phyloP scores from a whole-genome alignment of 352 stramenopile species.

The Phytophthora ohioensis region DNA sequence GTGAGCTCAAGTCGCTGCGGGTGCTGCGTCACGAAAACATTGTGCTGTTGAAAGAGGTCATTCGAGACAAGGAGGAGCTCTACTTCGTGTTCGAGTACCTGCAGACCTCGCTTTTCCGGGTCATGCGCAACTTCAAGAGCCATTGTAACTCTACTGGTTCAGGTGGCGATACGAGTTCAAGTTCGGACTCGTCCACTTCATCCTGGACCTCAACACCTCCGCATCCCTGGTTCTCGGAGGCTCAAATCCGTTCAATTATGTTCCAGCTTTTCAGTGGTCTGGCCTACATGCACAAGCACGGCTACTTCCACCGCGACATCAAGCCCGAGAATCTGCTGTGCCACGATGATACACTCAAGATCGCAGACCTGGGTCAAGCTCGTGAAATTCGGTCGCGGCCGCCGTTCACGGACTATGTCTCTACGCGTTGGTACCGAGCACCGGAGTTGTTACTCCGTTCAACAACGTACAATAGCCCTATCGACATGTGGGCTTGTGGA shows the following conservation, averaged over 20 bases:
- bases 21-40: slow-evolving; percentile 86
- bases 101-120: slow-evolving; percentile 80
- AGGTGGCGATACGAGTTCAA: slow-evolving; percentile 46
- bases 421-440: slow-evolving; percentile 84
- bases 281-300: slow-evolving; percentile 86
- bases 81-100: slow-evolving; percentile 93
- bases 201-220: slow-evolving; percentile 15
- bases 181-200: slow-evolving; percentile 15
- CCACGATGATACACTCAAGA: slow-evolving; percentile 73
- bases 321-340: slow-evolving; percentile 84
- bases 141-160: slow-evolving; percentile 50
- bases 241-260: slow-evolving; percentile 80
- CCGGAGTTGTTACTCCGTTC: slow-evolving; percentile 74
- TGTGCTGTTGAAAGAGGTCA: slow-evolving; percentile 87
- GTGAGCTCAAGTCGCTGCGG: slow-evolving; percentile 81
- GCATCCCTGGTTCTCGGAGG: slow-evolving; percentile 59
- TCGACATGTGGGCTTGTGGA: slow-evolving; percentile 86
- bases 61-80: slow-evolving; percentile 87
- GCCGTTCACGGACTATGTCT: slow-evolving; percentile 80
- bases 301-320: slow-evolving; percentile 87
- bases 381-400: slow-evolving; percentile 77
- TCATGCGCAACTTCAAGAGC: slow-evolving; percentile 60
- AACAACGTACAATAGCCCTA: slow-evolving; percentile 80
- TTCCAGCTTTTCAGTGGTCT: slow-evolving; percentile 81
- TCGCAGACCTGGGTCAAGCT: slow-evolving; percentile 77